phyloP scores from a whole-genome alignment of 345 rosid genomes.

The Citrus sp. region DNA sequence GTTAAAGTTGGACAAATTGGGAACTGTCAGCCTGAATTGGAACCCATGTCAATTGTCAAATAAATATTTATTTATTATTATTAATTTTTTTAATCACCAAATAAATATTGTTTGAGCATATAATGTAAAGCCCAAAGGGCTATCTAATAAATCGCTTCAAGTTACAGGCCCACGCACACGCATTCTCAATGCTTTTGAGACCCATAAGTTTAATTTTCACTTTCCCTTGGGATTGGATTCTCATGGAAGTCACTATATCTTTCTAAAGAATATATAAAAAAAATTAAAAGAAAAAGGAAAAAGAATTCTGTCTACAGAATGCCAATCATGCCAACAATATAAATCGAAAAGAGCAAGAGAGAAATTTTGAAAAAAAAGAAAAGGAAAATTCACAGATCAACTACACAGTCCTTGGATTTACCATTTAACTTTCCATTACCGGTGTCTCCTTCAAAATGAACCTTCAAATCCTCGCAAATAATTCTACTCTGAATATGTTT shows the following conservation, averaged over 20 bases:
- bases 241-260: too few species aligned
- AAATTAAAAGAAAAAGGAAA: too few species aligned
- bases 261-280: too few species aligned
- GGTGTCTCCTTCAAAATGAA: slow-evolving; percentile 19
- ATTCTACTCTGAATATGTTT: slow-evolving; percentile 21
- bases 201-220: too few species aligned
- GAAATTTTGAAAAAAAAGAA: background rate
- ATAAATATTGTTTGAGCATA: too few species aligned
- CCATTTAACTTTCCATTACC: slow-evolving; percentile 5
- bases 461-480: slow-evolving; percentile 31
- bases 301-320: background rate
- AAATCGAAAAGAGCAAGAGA: background rate
- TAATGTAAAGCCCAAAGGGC: too few species aligned
- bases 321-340: background rate
- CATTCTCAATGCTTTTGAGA: too few species aligned
- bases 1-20: background rate
- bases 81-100: too few species aligned
- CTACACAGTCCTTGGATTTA: slow-evolving; percentile 8
- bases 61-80: too few species aligned
- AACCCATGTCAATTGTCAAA: background rate
- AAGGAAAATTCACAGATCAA: slow-evolving; percentile 8
- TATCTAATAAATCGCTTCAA: too few species aligned
- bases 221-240: too few species aligned
- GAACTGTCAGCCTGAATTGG: background rate
- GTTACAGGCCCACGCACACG: too few species aligned